Evolutionary conservation across 441 rosid genomes (phyloP).

Genomic region (Gossypium lobatum): DNA sequence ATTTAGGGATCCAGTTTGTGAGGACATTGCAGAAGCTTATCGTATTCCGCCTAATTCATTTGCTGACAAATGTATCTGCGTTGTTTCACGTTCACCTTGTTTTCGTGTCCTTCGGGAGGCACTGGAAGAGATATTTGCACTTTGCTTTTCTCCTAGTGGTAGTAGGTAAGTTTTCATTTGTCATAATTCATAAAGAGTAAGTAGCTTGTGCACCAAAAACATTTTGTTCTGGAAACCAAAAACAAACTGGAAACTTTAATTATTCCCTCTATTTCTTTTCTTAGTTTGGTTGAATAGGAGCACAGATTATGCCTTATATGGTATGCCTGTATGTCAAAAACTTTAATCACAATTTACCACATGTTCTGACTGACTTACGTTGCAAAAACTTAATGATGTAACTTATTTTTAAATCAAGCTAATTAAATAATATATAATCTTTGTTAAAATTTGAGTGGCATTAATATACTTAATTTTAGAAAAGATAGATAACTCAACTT

Average conservation of each 20-base stretch:
- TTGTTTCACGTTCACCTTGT: slow-evolving; percentile 88
- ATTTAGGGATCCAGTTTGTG: slow-evolving; percentile 89
- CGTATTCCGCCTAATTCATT: slow-evolving; percentile 68
- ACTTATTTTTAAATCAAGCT: neutral
- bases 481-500: neutral
- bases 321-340: neutral
- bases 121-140: slow-evolving; percentile 78
- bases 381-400: neutral
- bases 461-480: neutral
- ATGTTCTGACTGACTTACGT: neutral
- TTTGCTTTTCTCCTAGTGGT: slow-evolving; percentile 81
- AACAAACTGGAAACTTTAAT: neutral
- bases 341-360: neutral
- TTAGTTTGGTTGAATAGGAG: slow-evolving; percentile 6
- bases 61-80: slow-evolving; percentile 93
- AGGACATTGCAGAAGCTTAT: slow-evolving; percentile 94
- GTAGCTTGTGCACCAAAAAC: neutral
- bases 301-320: neutral
- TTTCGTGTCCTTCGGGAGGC: slow-evolving; percentile 67
- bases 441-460: neutral
- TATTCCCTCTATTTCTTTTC: neutral
- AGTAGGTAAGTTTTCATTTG: slow-evolving; percentile 54
- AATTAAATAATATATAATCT: neutral
- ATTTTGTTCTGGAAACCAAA: neutral
- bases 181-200: slow-evolving; percentile 6